These are phyloP conservation scores for Quercus dentata DNA, from an alignment of 306 rosid species.

Conservation along the genomic window DNA sequence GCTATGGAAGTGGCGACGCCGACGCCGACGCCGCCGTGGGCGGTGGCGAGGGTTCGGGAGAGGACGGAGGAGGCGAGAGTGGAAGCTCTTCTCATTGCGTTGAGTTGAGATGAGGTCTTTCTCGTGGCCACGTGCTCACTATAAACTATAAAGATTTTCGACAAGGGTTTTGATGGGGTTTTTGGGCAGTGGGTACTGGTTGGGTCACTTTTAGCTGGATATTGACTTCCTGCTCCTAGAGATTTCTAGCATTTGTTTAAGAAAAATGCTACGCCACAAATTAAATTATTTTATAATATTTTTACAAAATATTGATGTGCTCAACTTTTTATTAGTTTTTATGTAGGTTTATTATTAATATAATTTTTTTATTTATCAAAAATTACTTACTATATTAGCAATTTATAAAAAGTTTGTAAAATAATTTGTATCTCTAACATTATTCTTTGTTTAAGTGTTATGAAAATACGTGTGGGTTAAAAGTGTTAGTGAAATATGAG, in stretches of 20 bases:
- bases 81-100: slow-evolving; percentile 63
- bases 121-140: too few relatives aligned
- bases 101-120: too few relatives aligned
- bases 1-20: slow-evolving; percentile 13
- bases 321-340: accelerated
- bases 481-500: too few relatives aligned
- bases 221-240: too few relatives aligned
- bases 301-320: accelerated
- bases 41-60: slow-evolving; percentile 52
- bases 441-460: accelerated
- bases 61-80: slow-evolving; percentile 39
- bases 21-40: slow-evolving; percentile 24
- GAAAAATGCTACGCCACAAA: too few relatives aligned
- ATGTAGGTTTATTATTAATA: accelerated
- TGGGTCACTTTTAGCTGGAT: too few relatives aligned
- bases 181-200: too few relatives aligned
- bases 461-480: accelerated
- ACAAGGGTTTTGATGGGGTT: too few relatives aligned
- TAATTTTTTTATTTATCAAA: accelerated
- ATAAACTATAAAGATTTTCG: too few relatives aligned
- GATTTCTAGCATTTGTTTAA: too few relatives aligned
- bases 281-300: too few relatives aligned
- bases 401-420: accelerated
- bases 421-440: accelerated
- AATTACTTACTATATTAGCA: accelerated